Percentiles rank a stretch among this genome's conserved stretches.
These are phyloP conservation scores for Chaetomium tenue DNA, from an alignment of 495 filamentous ascomycete genomes.

Conservation along the genomic window DNA sequence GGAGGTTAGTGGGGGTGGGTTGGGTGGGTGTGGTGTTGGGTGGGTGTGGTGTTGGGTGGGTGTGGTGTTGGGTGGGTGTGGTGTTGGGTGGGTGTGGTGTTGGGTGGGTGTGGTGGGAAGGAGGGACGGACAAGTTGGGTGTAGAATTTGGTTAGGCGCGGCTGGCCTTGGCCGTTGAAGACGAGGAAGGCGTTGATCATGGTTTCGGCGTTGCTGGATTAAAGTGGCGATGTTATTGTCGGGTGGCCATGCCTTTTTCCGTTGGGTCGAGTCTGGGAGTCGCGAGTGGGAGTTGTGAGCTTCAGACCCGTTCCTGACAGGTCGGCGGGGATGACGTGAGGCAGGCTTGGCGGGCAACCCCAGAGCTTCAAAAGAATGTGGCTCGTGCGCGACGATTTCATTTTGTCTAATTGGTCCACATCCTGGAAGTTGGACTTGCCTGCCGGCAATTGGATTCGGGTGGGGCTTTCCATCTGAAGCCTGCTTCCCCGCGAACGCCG, in stretches of 20 bases:
- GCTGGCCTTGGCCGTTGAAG: conserved; percentile 97
- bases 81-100: no score
- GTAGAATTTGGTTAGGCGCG: conserved; percentile 97
- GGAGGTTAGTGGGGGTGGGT: background rate
- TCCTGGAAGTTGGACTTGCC: conserved; percentile 5
- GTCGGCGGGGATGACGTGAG: conserved; percentile 13
- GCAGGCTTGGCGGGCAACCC: background rate
- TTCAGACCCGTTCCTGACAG: conserved; percentile 1
- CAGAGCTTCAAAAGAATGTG: background rate
- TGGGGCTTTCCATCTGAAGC: conserved; percentile 10
- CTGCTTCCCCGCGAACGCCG: background rate
- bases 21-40: background rate
- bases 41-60: background rate
- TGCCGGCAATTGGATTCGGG: conserved; percentile 13
- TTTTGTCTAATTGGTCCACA: conserved; percentile 9
- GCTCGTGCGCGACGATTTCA: background rate
- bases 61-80: conserved; percentile 5
- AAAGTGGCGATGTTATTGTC: background rate
- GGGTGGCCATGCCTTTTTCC: background rate
- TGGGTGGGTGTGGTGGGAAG: conserved; percentile 1
- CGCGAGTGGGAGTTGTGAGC: background rate
- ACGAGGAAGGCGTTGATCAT: conserved; percentile 99
- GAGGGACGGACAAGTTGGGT: conserved; percentile 75
- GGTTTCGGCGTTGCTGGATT: background rate
- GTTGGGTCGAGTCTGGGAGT: background rate